phyloP scores from a whole-genome alignment of 805 yeast genomes.

The Saturnispora galanensis region DNA sequence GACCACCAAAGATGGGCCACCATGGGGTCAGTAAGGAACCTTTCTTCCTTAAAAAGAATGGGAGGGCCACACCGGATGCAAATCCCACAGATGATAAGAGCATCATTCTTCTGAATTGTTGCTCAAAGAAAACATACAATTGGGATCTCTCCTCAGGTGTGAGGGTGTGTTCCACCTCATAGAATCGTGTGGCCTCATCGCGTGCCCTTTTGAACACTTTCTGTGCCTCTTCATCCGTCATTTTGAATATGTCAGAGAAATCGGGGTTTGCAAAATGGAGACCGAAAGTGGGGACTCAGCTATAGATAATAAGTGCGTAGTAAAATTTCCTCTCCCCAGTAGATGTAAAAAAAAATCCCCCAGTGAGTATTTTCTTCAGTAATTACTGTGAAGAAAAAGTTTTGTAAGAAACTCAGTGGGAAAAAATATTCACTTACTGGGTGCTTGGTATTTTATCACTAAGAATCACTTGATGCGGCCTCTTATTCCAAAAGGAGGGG shows the following conservation, averaged over 20 bases:
- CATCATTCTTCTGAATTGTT: conserved; percentile 28
- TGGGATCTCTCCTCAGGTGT: conserved; percentile 33
- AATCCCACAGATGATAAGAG: conserved; percentile 33
- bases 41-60: conserved; percentile 31
- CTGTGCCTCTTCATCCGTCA: conserved; percentile 4
- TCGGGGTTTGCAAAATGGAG: too few relatives aligned
- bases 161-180: conserved; percentile 38
- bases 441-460: too few relatives aligned
- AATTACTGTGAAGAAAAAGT: too few relatives aligned
- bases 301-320: too few relatives aligned
- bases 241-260: background rate
- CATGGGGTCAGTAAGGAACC: conserved; percentile 31
- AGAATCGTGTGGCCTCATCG: conserved; percentile 36
- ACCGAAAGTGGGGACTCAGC: too few relatives aligned
- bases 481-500: background rate
- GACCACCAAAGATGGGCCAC: conserved; percentile 32
- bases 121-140: conserved; percentile 30
- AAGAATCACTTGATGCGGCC: too few relatives aligned
- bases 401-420: too few relatives aligned
- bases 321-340: too few relatives aligned
- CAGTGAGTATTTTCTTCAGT: too few relatives aligned
- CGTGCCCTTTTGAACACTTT: conserved; percentile 26
- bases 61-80: conserved; percentile 33
- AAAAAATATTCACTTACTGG: too few relatives aligned
- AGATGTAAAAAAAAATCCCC: too few relatives aligned